A percentile compares a stretch with the other conserved stretches of the same genome.
Conservation (phyloP, 208 protist species). For the Trypanosoma cruzi region DNA sequence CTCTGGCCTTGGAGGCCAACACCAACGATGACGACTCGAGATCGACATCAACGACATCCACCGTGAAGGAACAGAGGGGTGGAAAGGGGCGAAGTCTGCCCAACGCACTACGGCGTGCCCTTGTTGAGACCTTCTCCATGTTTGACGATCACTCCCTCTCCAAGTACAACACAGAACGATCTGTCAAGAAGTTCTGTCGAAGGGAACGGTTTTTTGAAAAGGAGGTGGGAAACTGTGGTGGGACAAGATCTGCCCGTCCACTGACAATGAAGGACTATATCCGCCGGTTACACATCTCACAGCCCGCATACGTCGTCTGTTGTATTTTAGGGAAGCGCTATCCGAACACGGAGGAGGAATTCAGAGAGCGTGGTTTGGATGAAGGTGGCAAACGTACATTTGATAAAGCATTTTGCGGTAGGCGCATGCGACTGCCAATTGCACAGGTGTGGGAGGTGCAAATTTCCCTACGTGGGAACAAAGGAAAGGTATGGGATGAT, state of each 20-base stretch:
- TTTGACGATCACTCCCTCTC: conserved; percentile 94
- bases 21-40: neutral
- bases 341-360: conserved; percentile 76
- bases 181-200: conserved; percentile 63
- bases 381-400: conserved; percentile 45
- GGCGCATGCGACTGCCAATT: conserved; percentile 92
- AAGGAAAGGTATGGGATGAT: conserved; percentile 86
- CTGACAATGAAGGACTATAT: conserved; percentile 86
- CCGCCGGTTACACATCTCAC: conserved; percentile 80
- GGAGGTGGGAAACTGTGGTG: conserved; percentile 13
- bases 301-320: conserved; percentile 85
- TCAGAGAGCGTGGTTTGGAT: conserved; percentile 38
- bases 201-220: too few species aligned
- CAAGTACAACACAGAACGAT: conserved; percentile 94
- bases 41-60: neutral
- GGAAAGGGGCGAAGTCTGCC: conserved; percentile 48
- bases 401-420: conserved; percentile 64
- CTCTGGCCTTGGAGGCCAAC: neutral
- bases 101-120: conserved; percentile 79
- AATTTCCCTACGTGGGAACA: conserved; percentile 89
- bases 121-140: conserved; percentile 82
- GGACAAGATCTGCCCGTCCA: neutral
- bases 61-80: neutral
- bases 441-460: conserved; percentile 94
- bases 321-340: conserved; percentile 95